These are phyloP conservation scores for Lipomyces chichibuensis DNA, from an alignment of 805 yeast genomes.

Conservation along the genomic window DNA sequence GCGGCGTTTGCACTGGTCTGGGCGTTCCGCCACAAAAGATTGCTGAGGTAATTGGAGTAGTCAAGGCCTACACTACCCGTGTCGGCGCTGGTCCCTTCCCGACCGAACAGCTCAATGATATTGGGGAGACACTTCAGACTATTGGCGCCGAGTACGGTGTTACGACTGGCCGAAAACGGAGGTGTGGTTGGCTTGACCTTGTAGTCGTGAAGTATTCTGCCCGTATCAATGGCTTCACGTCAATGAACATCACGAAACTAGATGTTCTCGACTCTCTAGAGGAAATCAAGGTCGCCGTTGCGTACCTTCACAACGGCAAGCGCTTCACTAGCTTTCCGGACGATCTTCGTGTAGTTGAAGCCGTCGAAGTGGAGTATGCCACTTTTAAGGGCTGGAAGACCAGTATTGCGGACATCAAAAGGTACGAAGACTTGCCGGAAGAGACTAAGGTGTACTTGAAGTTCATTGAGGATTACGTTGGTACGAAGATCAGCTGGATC, in stretches of 20 bases:
- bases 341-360: constrained; percentile 77
- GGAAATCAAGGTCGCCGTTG: constrained; percentile 85
- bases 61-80: constrained; percentile 97
- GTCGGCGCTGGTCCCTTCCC: constrained; percentile 99
- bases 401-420: constrained; percentile 72
- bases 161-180: constrained; percentile 97
- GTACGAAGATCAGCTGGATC: constrained; percentile 91
- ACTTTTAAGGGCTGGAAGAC: constrained; percentile 94
- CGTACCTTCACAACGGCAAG: constrained; percentile 80
- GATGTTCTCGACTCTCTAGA: constrained; percentile 91
- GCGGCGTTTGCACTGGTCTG: constrained; percentile 96
- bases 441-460: constrained; percentile 83
- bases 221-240: constrained; percentile 91
- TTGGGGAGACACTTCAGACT: constrained; percentile 82
- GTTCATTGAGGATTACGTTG: constrained; percentile 81
- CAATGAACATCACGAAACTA: constrained; percentile 88
- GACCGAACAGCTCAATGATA: constrained; percentile 87
- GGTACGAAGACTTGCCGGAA: constrained; percentile 79
- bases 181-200: constrained; percentile 98
- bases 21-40: constrained; percentile 92
- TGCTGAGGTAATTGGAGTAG: constrained; percentile 87
- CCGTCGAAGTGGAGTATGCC: constrained; percentile 88
- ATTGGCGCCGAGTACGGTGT: constrained; percentile 98
- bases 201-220: constrained; percentile 92
- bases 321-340: constrained; percentile 84